These are phyloP conservation scores for Dictyostelium intermedium DNA, from an alignment of 78 protist genomes.

Conservation along the genomic window DNA sequence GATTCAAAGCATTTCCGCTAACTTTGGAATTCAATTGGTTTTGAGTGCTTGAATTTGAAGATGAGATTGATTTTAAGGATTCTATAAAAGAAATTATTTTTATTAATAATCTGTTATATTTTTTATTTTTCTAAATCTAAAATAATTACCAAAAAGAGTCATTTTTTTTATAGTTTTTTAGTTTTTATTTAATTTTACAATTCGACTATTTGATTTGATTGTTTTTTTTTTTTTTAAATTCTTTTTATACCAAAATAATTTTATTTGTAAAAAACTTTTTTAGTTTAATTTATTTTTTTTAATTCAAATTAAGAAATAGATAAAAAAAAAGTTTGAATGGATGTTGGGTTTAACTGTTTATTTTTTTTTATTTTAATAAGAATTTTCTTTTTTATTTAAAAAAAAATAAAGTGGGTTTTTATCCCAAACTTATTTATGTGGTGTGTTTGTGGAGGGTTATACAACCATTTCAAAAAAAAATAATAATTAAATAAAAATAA, in stretches of 20 bases:
- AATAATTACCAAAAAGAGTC: background rate
- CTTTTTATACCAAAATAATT: background rate
- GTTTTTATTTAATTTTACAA: background rate
- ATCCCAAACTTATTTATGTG: too few relatives aligned
- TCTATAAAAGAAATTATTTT: background rate
- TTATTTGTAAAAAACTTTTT: background rate
- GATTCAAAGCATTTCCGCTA: background rate
- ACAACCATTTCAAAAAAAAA: too few relatives aligned
- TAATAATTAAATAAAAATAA: too few relatives aligned
- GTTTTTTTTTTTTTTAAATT: background rate
- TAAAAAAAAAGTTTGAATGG: background rate
- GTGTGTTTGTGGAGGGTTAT: too few relatives aligned
- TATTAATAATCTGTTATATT: background rate
- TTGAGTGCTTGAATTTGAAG: background rate
- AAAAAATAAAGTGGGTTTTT: too few relatives aligned
- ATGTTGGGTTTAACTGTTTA: background rate
- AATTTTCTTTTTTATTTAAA: too few relatives aligned
- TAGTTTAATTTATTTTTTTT: background rate
- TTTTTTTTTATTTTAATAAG: background rate
- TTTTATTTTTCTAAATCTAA: background rate
- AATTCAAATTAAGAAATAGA: background rate
- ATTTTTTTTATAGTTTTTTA: background rate
- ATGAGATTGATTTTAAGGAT: background rate
- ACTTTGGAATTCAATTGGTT: background rate
- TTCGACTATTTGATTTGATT: background rate